Evolutionary conservation across 176 grass and related monocot genomes (phyloP).

Genomic region (Triticum urartu): DNA sequence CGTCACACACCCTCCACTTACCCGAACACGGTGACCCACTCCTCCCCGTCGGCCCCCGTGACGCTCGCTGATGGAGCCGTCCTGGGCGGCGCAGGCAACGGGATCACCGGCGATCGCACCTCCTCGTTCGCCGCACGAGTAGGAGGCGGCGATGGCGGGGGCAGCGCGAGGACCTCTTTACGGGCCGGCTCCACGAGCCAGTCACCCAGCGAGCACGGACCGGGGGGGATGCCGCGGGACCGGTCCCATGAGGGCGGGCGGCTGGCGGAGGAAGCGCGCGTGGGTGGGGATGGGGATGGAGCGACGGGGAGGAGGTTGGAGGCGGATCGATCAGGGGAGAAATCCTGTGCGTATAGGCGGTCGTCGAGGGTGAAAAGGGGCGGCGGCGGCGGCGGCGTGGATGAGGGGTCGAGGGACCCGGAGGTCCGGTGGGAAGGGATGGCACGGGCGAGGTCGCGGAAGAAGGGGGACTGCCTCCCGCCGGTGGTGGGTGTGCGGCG

Average conservation of each 20-base stretch:
- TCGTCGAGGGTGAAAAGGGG: slow-evolving; percentile 45
- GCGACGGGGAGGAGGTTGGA: slow-evolving; percentile 56
- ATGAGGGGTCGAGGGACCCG: not conserved
- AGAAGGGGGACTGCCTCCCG: not conserved
- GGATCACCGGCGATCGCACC: slow-evolving; percentile 39
- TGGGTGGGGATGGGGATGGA: slow-evolving; percentile 40
- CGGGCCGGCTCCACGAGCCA: slow-evolving; percentile 25
- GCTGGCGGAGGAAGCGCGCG: not conserved
- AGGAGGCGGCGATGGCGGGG: slow-evolving; percentile 35
- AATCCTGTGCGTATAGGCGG: slow-evolving; percentile 41
- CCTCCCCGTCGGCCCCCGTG: slow-evolving; percentile 41
- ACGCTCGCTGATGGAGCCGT: slow-evolving; percentile 26
- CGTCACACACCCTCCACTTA: slow-evolving; percentile 19
- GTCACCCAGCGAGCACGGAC: slow-evolving; percentile 34
- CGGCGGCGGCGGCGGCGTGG: not conserved
- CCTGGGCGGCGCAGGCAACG: slow-evolving; percentile 22
- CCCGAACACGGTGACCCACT: slow-evolving; percentile 81
- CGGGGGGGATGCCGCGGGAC: slow-evolving; percentile 18
- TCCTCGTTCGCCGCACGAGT: slow-evolving; percentile 27
- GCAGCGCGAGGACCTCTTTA: slow-evolving; percentile 46
- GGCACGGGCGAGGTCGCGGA: not conserved
- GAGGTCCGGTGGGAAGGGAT: not conserved
- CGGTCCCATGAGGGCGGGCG: slow-evolving; percentile 34
- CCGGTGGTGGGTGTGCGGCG: not conserved
- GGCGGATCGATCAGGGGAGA: slow-evolving; percentile 53